Evolutionary conservation across 1,284 basidiomycete species (phyloP), one percentile per base, ranked within the genome.

Genomic region (Marasmius tenuissimus): DNA sequence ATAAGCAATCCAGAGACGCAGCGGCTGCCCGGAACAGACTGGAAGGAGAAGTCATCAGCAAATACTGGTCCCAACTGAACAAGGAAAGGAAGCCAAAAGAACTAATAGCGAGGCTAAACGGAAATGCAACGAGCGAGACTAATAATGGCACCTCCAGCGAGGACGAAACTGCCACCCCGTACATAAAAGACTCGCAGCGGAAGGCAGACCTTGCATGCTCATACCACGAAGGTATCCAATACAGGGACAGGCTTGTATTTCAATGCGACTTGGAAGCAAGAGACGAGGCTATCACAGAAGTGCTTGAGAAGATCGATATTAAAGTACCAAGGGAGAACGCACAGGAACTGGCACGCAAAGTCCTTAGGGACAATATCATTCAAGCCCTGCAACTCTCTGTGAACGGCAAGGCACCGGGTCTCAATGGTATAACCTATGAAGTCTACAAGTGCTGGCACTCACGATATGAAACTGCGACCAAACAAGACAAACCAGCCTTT

Each of bases 401-500:
- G 34, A 70, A 71, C 45, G 64, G 66, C 0, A 73, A 68, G 27
- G 66, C 74, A 1, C 59, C 73, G 7, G 73, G 74, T 0, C 20
- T 72, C 0, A 66, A 76, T 62, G 72, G 73, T 12, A 64, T 70
- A 0, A 57, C 69, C 4, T 67, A 72, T 63, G 72, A 74, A 58
- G 42, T 76, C 0, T 74, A 66, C 65, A 72, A 71, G 58, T 14
- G 47, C 3, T 42, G 72, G 8, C n/a, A 62, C 8, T 27, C 20
- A 0, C 18, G 59, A 37, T 60, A 49, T 33, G 14, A 42, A 14
- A 40, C 47, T 4, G 39, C 20, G 1, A 20, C 38, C 1, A 42
- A n/a, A 12, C n/a, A 38, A 3, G 40, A 57, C 3, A 16, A 50
- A 35, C 16, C 35, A 1, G 33, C 39, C 10, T 54, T 59, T 33